Evolutionary conservation across 768 basidiomycete genomes (phyloP).

Genomic region (Pisolithus marmoratus): DNA sequence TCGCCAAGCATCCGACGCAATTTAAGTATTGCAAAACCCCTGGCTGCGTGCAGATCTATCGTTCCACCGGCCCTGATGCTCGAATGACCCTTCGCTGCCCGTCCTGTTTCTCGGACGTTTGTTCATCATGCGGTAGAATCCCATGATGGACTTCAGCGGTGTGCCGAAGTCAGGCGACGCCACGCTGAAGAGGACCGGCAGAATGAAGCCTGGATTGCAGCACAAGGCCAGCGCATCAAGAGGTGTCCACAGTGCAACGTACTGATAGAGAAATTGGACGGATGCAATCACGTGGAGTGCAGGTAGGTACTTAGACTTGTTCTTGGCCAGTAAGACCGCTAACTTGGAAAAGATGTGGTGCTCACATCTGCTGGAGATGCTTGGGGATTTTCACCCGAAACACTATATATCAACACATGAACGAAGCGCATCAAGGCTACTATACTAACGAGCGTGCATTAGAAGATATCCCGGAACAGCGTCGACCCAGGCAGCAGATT

Average conservation of each 20-base stretch:
- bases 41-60: slow-evolving; percentile 72
- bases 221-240: slow-evolving; percentile 57
- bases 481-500: background rate
- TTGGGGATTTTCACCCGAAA: background rate
- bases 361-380: background rate
- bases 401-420: background rate
- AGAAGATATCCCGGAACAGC: background rate
- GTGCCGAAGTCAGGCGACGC: slow-evolving; percentile 36
- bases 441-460: background rate
- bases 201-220: slow-evolving; percentile 46
- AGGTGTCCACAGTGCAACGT: slow-evolving; percentile 66
- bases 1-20: slow-evolving; percentile 52
- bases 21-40: slow-evolving; percentile 75
- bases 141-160: slow-evolving; percentile 56
- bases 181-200: slow-evolving; percentile 18
- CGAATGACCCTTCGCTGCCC: slow-evolving; percentile 50
- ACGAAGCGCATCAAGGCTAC: background rate
- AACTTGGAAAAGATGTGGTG: background rate
- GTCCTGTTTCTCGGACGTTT: slow-evolving; percentile 60
- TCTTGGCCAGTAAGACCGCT: background rate
- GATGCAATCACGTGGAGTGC: slow-evolving; percentile 80
- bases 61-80: slow-evolving; percentile 38
- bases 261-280: slow-evolving; percentile 64
- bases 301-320: slow-evolving; percentile 12
- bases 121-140: slow-evolving; percentile 52